These are phyloP conservation scores for Boletus tylopilopsis DNA, from an alignment of 768 basidiomycete genomes.

Conservation along the genomic window DNA sequence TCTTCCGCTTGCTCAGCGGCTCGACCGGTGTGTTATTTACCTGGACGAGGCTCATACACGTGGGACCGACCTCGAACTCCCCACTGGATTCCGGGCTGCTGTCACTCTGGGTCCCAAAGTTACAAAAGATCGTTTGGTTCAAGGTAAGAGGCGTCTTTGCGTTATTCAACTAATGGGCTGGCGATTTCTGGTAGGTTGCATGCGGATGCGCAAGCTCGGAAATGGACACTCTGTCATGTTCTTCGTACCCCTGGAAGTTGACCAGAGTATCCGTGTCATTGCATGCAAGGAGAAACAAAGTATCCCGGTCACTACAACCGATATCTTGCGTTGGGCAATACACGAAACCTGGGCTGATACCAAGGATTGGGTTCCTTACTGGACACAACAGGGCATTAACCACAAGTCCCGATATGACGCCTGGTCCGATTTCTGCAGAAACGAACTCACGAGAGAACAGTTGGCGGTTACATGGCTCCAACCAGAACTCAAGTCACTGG, in stretches of 20 bases:
- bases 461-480: not conserved
- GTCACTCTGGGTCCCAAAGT: too few species aligned
- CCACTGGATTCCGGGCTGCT: too few species aligned
- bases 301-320: constrained; percentile 3
- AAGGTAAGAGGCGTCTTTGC: too few species aligned
- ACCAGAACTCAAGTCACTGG: too few species aligned
- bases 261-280: constrained; percentile 31
- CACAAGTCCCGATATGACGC: not conserved
- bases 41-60: too few species aligned
- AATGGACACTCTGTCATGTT: too few species aligned
- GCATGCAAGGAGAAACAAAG: constrained; percentile 4
- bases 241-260: constrained; percentile 39
- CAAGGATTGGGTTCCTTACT: not conserved
- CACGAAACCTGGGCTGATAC: constrained; percentile 34
- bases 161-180: too few species aligned
- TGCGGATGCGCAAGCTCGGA: constrained; percentile 48
- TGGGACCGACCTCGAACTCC: too few species aligned
- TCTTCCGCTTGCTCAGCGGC: too few species aligned
- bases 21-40: too few species aligned
- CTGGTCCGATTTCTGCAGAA: not conserved
- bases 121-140: too few species aligned
- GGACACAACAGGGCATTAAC: constrained; percentile 23
- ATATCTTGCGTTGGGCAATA: constrained; percentile 44
- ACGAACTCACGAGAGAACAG: not conserved
- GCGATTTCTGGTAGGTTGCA: constrained; percentile 35